Evolutionary conservation across 164 flowering plant genomes (phyloP).

Genomic region (Vitis vinifera): ASM3070453v1 NC_081821.1:5101501-5102000

Average conservation of each 20-base stretch:
- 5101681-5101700: no score
- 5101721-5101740: neutral
- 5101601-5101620: neutral
- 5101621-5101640: no score
- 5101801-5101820: slow-evolving; percentile 64
- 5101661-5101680: no score
- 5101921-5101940: slow-evolving; percentile 85
- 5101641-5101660: no score
- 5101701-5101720: neutral
- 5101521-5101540: neutral
- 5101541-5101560: neutral
- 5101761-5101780: slow-evolving; percentile 80
- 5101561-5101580: no score
- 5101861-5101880: slow-evolving; percentile 79
- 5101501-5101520: neutral
- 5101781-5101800: slow-evolving; percentile 75
- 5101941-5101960: slow-evolving; percentile 93
- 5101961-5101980: slow-evolving; percentile 73
- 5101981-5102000: slow-evolving; percentile 82
- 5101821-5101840: slow-evolving; percentile 20
- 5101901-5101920: slow-evolving; percentile 86
- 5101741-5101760: slow-evolving; percentile 50
- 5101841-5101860: slow-evolving; percentile 72
- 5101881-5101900: slow-evolving; percentile 72
- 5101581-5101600: no score